These are phyloP conservation scores for Psilocybe cubensis DNA, from an alignment of 768 basidiomycete species.

Conservation along the genomic window DNA sequence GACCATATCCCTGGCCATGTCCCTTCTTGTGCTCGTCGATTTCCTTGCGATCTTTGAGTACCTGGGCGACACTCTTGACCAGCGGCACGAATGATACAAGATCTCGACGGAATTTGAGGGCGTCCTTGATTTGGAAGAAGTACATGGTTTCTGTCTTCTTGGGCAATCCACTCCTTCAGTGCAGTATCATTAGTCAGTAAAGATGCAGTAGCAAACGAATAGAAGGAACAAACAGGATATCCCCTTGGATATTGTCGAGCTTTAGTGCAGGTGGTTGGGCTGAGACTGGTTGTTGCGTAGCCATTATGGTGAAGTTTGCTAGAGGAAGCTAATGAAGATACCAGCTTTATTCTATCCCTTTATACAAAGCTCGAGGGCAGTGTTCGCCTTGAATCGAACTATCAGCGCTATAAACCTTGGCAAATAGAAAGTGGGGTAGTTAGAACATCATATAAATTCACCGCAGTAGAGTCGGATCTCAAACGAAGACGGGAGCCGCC, in stretches of 20 bases:
- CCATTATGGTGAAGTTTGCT: not conserved
- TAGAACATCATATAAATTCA: no score
- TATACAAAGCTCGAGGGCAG: no score
- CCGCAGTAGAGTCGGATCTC: no score
- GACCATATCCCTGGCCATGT: conserved; percentile 25
- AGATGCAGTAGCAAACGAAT: not conserved
- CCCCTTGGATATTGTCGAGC: conserved; percentile 50
- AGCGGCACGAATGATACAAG: conserved; percentile 43
- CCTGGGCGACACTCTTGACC: conserved; percentile 48
- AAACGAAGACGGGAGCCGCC: no score
- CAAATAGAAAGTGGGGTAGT: no score
- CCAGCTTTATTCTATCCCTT: no score
- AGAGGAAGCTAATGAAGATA: not conserved
- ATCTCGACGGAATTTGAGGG: conserved; percentile 42
- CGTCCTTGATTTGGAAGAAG: conserved; percentile 55
- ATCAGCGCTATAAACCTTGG: no score
- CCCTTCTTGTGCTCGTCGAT: conserved; percentile 42
- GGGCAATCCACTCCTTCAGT: conserved; percentile 49
- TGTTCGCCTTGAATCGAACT: no score
- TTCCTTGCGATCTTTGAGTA: conserved; percentile 40
- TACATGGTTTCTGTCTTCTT: conserved; percentile 56
- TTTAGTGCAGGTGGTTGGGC: conserved; percentile 26
- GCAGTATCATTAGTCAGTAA: not conserved
- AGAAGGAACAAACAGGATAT: conserved; percentile 42
- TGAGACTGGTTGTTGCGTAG: not conserved